Conservation (phyloP, 371 early-diverging fungal genomes). For the Nematocida homosporus region DNA sequence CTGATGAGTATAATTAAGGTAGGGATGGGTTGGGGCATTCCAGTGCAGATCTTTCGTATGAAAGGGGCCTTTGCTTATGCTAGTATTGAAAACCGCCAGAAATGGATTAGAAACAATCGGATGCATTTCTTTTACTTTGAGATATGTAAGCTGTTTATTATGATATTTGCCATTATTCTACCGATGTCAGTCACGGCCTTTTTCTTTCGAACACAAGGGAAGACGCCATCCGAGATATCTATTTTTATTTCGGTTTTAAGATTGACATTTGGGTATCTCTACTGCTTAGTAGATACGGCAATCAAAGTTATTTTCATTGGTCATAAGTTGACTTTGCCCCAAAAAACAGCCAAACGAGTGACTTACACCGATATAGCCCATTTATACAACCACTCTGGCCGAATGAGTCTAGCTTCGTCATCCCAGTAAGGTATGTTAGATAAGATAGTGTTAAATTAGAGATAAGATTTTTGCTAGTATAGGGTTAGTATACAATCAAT, state of each 20-base stretch:
- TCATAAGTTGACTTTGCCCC: slow-evolving; percentile 33
- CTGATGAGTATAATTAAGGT: background rate
- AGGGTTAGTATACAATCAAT: too few relatives aligned
- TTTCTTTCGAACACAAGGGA: slow-evolving; percentile 20
- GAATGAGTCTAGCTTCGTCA: background rate
- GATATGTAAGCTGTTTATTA: slow-evolving; percentile 21
- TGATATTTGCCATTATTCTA: slow-evolving; percentile 7
- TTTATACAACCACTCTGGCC: slow-evolving; percentile 8
- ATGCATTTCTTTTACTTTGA: slow-evolving; percentile 49
- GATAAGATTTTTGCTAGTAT: background rate
- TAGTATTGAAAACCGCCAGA: background rate
- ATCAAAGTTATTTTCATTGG: slow-evolving; percentile 35
- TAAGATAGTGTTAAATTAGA: background rate
- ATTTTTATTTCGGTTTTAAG: slow-evolving; percentile 39
- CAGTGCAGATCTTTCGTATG: slow-evolving; percentile 2
- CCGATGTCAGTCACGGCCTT: slow-evolving; percentile 26
- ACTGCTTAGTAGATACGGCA: slow-evolving; percentile 8
- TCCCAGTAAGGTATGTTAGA: background rate
- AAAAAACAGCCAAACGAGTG: slow-evolving; percentile 29
- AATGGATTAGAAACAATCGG: slow-evolving; percentile 33
- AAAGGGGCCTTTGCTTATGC: slow-evolving; percentile 16
- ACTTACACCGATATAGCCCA: slow-evolving; percentile 52
- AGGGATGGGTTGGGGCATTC: slow-evolving; percentile 15
- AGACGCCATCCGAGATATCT: slow-evolving; percentile 42
- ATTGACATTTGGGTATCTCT: slow-evolving; percentile 11